Conservation (phyloP, 2,329 filamentous ascomycete genomes). For the Penicillium olsonii region DNA sequence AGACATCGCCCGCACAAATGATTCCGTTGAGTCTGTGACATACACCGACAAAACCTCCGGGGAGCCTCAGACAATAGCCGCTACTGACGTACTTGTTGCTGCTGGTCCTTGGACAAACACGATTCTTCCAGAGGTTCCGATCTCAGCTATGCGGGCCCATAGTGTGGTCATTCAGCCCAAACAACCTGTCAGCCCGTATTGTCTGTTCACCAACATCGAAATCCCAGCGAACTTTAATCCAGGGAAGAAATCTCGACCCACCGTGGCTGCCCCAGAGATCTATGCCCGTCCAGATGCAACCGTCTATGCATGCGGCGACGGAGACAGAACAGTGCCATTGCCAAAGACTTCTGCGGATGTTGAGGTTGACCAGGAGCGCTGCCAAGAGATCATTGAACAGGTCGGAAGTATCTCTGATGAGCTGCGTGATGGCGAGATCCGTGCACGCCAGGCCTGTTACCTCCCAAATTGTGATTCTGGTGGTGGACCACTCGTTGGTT, state of each 20-base stretch:
- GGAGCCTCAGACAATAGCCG: slow-evolving; percentile 52
- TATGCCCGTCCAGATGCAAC: slow-evolving; percentile 87
- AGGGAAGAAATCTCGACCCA: slow-evolving; percentile 54
- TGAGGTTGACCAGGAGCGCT: slow-evolving; percentile 70
- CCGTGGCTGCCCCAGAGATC: slow-evolving; percentile 81
- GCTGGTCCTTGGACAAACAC: slow-evolving; percentile 64
- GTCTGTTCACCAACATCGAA: slow-evolving; percentile 77
- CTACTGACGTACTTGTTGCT: slow-evolving; percentile 61
- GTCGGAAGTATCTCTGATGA: slow-evolving; percentile 59
- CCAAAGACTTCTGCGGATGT: slow-evolving; percentile 77
- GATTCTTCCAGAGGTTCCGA: slow-evolving; percentile 58
- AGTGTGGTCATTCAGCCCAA: slow-evolving; percentile 62
- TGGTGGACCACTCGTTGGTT: slow-evolving; percentile 76
- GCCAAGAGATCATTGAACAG: slow-evolving; percentile 83
- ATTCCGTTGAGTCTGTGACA: slow-evolving; percentile 62
- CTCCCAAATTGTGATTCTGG: slow-evolving; percentile 69
- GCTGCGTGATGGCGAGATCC: slow-evolving; percentile 68
- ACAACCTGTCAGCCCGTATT: slow-evolving; percentile 51
- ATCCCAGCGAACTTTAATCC: slow-evolving; percentile 64
- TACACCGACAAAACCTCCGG: slow-evolving; percentile 58
- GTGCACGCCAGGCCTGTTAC: slow-evolving; percentile 86
- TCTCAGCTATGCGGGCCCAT: slow-evolving; percentile 62
- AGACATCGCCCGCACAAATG: slow-evolving; percentile 59
- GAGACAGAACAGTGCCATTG: slow-evolving; percentile 72
- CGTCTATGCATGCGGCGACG: slow-evolving; percentile 92